Evolutionary conservation across 495 filamentous ascomycete genomes (phyloP), one percentile per base, ranked within the genome.

Genomic region (Podospora bellae-mahoneyi): DNA sequence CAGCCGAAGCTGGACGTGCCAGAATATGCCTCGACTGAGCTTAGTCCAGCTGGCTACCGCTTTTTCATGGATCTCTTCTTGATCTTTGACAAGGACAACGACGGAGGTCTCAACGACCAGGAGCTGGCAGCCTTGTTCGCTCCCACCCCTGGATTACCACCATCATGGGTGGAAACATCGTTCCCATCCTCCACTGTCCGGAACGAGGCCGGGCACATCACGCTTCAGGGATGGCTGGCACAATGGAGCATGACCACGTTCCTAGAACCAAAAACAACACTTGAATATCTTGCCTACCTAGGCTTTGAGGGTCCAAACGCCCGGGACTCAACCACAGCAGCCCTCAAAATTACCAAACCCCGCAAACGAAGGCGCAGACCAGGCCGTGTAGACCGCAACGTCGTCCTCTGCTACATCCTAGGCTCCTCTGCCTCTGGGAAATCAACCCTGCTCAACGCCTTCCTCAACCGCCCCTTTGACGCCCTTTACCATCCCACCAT

Each of bases 161-260:
- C 85, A 4, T 93, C 90, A 0, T 99, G 95, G 95, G 81, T 87
- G 0, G 93, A 95, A 64, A 90, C 90, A 16, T 86, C 82, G 5
- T 99, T 99, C 75, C 96, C 95, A 6, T 94, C 92, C 3, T 96
- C 91, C 4, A 96, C 96, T 15, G 93, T 98, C 18, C 89, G 92
- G 48, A 97, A 96, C 76, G 95, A 99, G 79, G 92, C 93, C 10
- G 94, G 94, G 1, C 86, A 97, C 78, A 93, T 99, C 69, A 99
- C 95, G 3, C 84, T 98, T 2, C 95, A 99, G 78, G 95, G 95
- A 4, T 99, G 95, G 95, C 85, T 99, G 19, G 96, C 95, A 4
- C 95, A 99, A 71, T 99, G 95, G 95, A 97, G 93, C 78, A 99
- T 99, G 95, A 99, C 96, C 0, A 99, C 95, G 2, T 99, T 98